Conservation (phyloP, 78 protist genomes). For the slime mould (Dictyostelium discoideum) region DNA sequence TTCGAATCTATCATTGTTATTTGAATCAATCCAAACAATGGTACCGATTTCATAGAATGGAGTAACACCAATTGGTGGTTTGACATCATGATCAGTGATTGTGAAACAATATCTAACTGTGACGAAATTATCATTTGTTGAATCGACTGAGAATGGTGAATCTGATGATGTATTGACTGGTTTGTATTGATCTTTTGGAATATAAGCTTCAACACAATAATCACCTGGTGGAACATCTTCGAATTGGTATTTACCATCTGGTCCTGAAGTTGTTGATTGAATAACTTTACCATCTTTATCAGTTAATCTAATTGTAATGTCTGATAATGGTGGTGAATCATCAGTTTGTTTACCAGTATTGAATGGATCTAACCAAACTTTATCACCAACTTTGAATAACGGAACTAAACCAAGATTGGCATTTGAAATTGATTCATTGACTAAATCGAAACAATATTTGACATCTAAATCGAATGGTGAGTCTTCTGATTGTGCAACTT, state of each 20-base stretch:
- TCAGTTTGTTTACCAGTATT: neutral
- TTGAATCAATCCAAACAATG: slow-evolving; percentile 20
- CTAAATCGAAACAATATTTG: neutral
- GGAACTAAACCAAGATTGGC: neutral
- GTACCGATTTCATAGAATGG: neutral
- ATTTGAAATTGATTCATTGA: neutral
- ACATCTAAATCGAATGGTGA: neutral
- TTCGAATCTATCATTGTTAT: neutral
- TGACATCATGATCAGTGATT: neutral
- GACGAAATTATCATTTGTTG: neutral
- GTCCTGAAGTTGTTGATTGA: neutral
- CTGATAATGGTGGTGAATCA: neutral
- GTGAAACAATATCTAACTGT: neutral
- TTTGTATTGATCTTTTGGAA: neutral
- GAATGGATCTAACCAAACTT: neutral
- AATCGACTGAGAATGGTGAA: neutral
- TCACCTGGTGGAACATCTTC: slow-evolving; percentile 10
- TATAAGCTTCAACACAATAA: neutral
- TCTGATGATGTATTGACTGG: neutral
- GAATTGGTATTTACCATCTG: neutral
- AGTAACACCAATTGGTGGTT: neutral
- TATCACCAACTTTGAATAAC: slow-evolving; percentile 2
- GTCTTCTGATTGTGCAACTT: neutral
- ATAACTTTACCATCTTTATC: slow-evolving; percentile 11
- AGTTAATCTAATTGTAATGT: neutral